Evolutionary conservation across 2,329 filamentous ascomycete species (phyloP), one percentile per base, ranked within the genome.

Genomic region (Neofusicoccum umdonicola): DNA sequence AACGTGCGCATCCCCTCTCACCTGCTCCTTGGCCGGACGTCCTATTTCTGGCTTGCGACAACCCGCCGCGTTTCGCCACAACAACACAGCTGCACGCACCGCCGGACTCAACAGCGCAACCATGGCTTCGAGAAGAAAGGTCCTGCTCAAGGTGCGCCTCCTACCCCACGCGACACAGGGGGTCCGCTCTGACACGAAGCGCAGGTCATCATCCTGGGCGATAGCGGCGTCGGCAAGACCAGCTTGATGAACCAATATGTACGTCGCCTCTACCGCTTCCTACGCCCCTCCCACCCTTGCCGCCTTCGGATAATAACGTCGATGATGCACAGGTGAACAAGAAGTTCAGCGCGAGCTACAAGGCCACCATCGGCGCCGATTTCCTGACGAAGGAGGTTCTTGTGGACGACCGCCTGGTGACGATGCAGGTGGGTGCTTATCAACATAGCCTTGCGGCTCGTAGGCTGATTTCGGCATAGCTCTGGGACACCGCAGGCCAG

Each of bases 241-340:
- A 97, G 93, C 81, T 88, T 99, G 87, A 99, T 99, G 95, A 99
- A 99, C 83, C 95, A 99, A 98, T 99, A 98, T 91, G 95, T 98
- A 88, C 79, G 91, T 73, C 65, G 54, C 37, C 66, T 60, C 61
- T 17, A 15, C 9, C 37, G 12, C 61, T 44, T 34, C 42, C 57
- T 27, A 34, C 39, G 9, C 11, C 19, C 31, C n/a, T 51, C 39
- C 50, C 39, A 47, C 61, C 51, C 51, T 44, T 35, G 37, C 9
- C 12, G 47, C 27, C 27, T 17, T 34, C 27, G 12, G 15, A 37
- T 39, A 50, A 41, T 61, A 42, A 60, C 54, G 35, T 3, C 17
- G 15, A 22, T 19, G n/a, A 12, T 7, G n/a, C 52, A 70, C 71
- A 98, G 94, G 94, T 99, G 87, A 99, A 99, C 85, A 99, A 99